Percentiles rank a stretch among this genome's conserved stretches.
Conservation (phyloP, 208 protist species). For the Wallacemonas collosoma region DNA sequence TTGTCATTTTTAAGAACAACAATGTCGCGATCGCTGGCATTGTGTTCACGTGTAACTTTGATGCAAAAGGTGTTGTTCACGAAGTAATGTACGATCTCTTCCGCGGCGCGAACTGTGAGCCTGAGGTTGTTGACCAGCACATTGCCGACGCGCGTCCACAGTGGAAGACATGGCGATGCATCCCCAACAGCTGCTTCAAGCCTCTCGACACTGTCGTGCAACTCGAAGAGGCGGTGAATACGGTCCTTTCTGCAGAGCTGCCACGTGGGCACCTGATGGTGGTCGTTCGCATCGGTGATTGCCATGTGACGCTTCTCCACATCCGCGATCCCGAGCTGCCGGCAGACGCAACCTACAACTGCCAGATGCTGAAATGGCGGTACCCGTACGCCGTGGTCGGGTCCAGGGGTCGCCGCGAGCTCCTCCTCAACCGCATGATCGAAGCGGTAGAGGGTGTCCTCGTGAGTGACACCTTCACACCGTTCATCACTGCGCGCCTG, state of each 20-base stretch:
- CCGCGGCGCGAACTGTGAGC: constrained; percentile 27
- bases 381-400: constrained; percentile 82
- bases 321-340: constrained; percentile 73
- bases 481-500: constrained; percentile 65
- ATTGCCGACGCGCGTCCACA: constrained; percentile 48
- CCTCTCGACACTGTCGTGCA: constrained; percentile 64
- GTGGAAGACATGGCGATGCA: constrained; percentile 73
- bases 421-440: constrained; percentile 83
- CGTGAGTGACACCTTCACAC: constrained; percentile 66
- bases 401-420: constrained; percentile 57
- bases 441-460: constrained; percentile 79
- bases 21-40: constrained; percentile 77
- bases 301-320: constrained; percentile 77
- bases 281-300: constrained; percentile 86
- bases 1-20: constrained; percentile 84
- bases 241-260: constrained; percentile 42
- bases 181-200: constrained; percentile 70
- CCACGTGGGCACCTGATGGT: constrained; percentile 86
- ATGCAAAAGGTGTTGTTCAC: constrained; percentile 41
- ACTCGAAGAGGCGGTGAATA: constrained; percentile 80
- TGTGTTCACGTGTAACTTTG: constrained; percentile 81
- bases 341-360: constrained; percentile 71
- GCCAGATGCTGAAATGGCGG: constrained; percentile 87
- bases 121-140: constrained; percentile 49
- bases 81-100: constrained; percentile 69